Base-by-base conservation (phyloP, 768 basidiomycete genomes). In the Clitopilus hobsonii region DNA sequence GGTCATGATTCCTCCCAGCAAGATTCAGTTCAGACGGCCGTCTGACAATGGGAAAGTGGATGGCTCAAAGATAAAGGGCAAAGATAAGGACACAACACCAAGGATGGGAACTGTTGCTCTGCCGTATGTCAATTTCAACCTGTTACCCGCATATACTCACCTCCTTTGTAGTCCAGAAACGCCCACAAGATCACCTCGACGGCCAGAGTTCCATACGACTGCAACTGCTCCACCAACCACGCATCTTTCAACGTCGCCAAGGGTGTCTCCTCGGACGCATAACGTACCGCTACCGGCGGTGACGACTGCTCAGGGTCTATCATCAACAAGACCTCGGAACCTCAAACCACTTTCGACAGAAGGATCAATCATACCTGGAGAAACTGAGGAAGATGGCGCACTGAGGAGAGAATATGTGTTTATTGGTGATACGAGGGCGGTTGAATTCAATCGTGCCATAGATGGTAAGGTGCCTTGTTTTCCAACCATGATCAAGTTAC, bases 391-490 rank as follows among this genome's bases (percentile, higher is more conserved):
- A 64, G 89, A 91, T 63, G 88, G 88, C 0, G 74, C 86, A 50
- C 75, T 92, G 49, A 79, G 88, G 52, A 80, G 85, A 58, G 96
- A 98, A 64, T 99, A 99, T 62, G 96, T 98, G 0, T 81, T 99
- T 0, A 91, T 98, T 1, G 94, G 89, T 38, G 94, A 99, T 68
- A 84, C 82, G 53, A 80, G 87, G 50, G 91, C 91, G 1, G 89
- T 98, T 2, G 95, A 98, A 66, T 92, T 98, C 67, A 93, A 92
- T 66, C 84, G 85, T 14, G 83, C 93, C 2, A 88, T 96, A 1
- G 96, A 98, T 73, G 95, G 95, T 90, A 57, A 62, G 84, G n/a
- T 23, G 10, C 22, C 41, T 2, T 36, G 5, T 3, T 6, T 18
- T 8, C 4, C n/a, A 23, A 20, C n/a, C 5, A 20, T 18, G n/a